phyloP scores from a whole-genome alignment of 2,329 filamentous ascomycete genomes.

The Hypoxylon sp. region DNA sequence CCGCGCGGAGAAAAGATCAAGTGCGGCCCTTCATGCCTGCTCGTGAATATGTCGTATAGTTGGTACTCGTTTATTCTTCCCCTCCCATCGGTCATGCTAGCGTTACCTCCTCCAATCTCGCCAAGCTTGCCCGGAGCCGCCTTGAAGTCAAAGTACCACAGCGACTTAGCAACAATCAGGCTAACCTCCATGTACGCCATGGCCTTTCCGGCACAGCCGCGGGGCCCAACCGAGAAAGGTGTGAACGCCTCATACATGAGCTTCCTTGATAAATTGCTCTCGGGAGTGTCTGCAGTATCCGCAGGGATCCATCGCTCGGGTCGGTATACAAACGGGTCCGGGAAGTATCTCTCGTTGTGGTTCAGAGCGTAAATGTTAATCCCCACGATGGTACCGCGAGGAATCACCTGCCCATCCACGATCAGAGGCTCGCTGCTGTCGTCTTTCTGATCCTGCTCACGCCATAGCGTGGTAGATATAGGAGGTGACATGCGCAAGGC shows the following conservation, averaged over 20 bases:
- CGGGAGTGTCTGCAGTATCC: background rate
- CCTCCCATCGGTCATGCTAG: too few relatives aligned
- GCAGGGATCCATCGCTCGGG: constrained; percentile 24
- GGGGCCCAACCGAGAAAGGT: constrained; percentile 6
- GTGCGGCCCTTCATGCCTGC: too few relatives aligned
- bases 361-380: constrained; percentile 10
- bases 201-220: constrained; percentile 16
- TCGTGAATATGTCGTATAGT: too few relatives aligned
- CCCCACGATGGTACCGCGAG: constrained; percentile 16
- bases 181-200: constrained; percentile 15
- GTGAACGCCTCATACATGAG: background rate
- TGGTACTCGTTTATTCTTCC: too few relatives aligned
- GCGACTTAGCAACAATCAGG: constrained; percentile 10
- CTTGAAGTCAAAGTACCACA: constrained; percentile 13
- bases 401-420: background rate
- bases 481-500: constrained; percentile 16
- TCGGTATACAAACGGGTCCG: constrained; percentile 17
- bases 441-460: constrained; percentile 5
- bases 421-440: background rate
- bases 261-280: background rate
- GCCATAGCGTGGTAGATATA: background rate
- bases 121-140: background rate
- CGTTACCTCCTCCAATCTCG: too few relatives aligned
- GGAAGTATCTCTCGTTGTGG: constrained; percentile 17
- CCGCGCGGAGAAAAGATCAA: too few relatives aligned